phyloP scores from a whole-genome alignment of 805 yeast species.

The Teunomyces pallodes region DNA sequence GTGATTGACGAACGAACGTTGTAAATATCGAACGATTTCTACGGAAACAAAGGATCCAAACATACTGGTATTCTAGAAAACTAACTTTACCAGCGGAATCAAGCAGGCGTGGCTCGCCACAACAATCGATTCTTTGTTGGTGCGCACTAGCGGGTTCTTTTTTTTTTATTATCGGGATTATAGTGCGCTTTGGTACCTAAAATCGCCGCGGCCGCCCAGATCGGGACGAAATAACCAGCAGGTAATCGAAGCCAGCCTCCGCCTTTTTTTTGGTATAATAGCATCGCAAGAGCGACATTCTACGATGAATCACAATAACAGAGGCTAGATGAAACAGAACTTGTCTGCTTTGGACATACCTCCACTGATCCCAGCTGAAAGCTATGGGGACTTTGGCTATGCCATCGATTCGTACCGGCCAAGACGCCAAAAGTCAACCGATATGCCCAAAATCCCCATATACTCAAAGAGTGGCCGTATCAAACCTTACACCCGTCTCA shows the following conservation, averaged over 20 bases:
- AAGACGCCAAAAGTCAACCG: constrained; percentile 19
- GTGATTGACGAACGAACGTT: too few relatives aligned
- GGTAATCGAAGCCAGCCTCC: constrained; percentile 2
- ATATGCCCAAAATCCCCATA: constrained; percentile 30
- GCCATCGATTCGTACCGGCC: constrained; percentile 30
- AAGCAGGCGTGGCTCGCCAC: too few relatives aligned
- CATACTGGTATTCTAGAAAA: too few relatives aligned
- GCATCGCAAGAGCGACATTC: not conserved
- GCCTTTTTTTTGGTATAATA: not conserved
- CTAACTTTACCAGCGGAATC: too few relatives aligned
- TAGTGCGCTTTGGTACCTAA: not conserved
- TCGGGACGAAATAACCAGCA: constrained; percentile 1
- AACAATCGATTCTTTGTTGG: too few relatives aligned
- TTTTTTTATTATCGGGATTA: not conserved
- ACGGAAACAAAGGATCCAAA: too few relatives aligned
- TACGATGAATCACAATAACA: not conserved
- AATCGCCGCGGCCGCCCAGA: not conserved
- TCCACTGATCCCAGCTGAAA: constrained; percentile 17
- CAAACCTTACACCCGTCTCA: constrained; percentile 9
- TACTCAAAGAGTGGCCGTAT: constrained; percentile 21
- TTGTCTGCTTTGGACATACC: constrained; percentile 20
- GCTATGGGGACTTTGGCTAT: constrained; percentile 22
- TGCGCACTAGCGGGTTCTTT: too few relatives aligned
- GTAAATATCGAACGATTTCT: too few relatives aligned
- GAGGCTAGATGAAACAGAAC: constrained; percentile 1